Evolutionary conservation across 352 stramenopile genomes (phyloP), one percentile per base, ranked within the genome.

Genomic region (Pythium phragmitis): DNA sequence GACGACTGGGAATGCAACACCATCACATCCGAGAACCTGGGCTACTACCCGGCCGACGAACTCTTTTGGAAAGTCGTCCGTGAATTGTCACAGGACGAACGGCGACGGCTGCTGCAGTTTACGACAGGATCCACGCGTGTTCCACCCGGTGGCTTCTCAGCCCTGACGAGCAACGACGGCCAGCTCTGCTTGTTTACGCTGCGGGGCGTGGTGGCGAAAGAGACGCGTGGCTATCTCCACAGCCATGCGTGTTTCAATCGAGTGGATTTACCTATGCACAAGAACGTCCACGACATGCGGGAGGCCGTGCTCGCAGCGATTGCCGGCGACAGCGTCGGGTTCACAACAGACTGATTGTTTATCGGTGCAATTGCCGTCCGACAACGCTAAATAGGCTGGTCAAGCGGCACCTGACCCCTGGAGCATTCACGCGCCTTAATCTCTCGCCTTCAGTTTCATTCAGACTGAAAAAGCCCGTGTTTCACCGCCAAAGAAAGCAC

Each of bases 1-100:
- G 74, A 92, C 12, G 92, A 98, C 68, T 98, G 92, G 92, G 81
- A 85, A 65, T 65, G 64, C 28, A 65, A 96, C 63, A 97, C 90
- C 2, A 53, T 43, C 2, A 33, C 36, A 14, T 49, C 26, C 17
- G 54, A 17, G 12, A 43, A 62, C 42, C 33, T 62, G 16, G 11
- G 23, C 3, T 39, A 28, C 21, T 49, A 56, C 33, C 50, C 54
- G 14, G 47, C 36, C 7, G 16, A 42, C 6, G 17, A 42, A 4
- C 47, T 56, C 19, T 71, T 71, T 36, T 71, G 65, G 65, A 59
- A 60, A 19, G 37, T 96, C 28, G 73, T 98, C 52, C 85, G 87
- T 28, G 75, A 76, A 41, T 68, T 70, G 26, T 58, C 66, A 7
- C 51, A 50, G 2, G 62, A 68, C 23, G 57, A 79, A n/a, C 65